phyloP scores from a whole-genome alignment of 495 filamentous ascomycete species.

The Penicillium lagena region DNA sequence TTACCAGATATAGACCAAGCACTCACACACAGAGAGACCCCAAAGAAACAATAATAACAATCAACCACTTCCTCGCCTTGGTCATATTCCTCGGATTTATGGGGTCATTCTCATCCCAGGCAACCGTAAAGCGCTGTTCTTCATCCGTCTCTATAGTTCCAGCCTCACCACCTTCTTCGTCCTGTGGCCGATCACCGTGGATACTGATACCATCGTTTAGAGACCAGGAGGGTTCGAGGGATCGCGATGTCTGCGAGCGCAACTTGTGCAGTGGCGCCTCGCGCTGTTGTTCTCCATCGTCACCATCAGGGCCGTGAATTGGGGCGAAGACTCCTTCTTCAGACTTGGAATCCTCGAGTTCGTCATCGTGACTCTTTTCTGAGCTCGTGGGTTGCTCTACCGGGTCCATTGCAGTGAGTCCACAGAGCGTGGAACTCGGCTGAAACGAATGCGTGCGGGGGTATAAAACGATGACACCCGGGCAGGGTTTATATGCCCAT shows the following conservation, averaged over 20 bases:
- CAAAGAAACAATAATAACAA: constrained; percentile 62
- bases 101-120: constrained; percentile 70
- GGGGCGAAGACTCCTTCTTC: constrained; percentile 21
- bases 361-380: not conserved
- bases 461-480: too few relatives aligned
- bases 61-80: constrained; percentile 68
- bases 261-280: constrained; percentile 11
- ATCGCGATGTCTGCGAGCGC: constrained; percentile 16
- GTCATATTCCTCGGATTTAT: constrained; percentile 64
- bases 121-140: constrained; percentile 50
- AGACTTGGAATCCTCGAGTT: constrained; percentile 6
- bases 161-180: constrained; percentile 6
- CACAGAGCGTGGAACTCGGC: too few relatives aligned
- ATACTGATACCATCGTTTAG: constrained; percentile 57
- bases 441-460: too few relatives aligned
- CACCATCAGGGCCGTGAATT: constrained; percentile 9
- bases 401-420: not conserved
- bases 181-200: constrained; percentile 24
- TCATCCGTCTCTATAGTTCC: constrained; percentile 4
- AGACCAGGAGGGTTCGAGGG: constrained; percentile 41
- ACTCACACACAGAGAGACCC: constrained; percentile 83
- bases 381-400: not conserved
- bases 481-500: too few relatives aligned
- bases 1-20: too few relatives aligned
- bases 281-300: constrained; percentile 5